Percentiles rank a stretch among this genome's conserved stretches.
Conservation (phyloP, 345 rosid genomes). For the Mallotus nudiflorus region DNA sequence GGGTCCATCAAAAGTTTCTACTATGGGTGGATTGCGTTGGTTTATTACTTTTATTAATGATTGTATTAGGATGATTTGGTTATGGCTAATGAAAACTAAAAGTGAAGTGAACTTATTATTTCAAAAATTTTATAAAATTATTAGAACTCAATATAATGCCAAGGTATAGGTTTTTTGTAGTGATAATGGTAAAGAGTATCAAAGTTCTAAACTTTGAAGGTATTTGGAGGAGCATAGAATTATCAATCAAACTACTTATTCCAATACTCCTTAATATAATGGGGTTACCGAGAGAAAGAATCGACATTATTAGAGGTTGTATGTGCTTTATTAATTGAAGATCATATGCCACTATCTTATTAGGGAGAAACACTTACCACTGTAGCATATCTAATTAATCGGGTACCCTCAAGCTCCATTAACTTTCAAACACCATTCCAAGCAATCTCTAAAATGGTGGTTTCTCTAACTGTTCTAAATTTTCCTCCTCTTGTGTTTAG, state of each 20-base stretch:
- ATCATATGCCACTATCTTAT: not conserved
- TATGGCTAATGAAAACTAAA: not conserved
- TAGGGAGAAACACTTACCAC: not conserved
- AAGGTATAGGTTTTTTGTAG: not conserved
- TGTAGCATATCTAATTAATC: not conserved
- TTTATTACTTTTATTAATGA: not conserved
- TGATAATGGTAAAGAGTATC: not conserved
- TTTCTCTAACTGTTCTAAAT: not conserved
- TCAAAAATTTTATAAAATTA: not conserved
- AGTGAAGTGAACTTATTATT: not conserved
- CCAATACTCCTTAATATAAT: not conserved
- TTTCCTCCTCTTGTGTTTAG: not conserved
- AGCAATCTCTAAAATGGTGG: not conserved
- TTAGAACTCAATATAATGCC: not conserved
- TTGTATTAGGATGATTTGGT: not conserved
- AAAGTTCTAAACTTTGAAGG: not conserved
- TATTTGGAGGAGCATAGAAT: not conserved
- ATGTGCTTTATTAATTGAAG: not conserved
- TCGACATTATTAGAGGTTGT: not conserved
- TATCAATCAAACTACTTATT: not conserved
- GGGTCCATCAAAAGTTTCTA: not conserved
- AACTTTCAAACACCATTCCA: not conserved
- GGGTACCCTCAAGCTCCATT: not conserved
- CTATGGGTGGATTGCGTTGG: not conserved
- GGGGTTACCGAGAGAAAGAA: not conserved